These are phyloP conservation scores for Huntiella decipiens DNA, from an alignment of 2,329 filamentous ascomycete genomes.

Conservation along the genomic window DNA sequence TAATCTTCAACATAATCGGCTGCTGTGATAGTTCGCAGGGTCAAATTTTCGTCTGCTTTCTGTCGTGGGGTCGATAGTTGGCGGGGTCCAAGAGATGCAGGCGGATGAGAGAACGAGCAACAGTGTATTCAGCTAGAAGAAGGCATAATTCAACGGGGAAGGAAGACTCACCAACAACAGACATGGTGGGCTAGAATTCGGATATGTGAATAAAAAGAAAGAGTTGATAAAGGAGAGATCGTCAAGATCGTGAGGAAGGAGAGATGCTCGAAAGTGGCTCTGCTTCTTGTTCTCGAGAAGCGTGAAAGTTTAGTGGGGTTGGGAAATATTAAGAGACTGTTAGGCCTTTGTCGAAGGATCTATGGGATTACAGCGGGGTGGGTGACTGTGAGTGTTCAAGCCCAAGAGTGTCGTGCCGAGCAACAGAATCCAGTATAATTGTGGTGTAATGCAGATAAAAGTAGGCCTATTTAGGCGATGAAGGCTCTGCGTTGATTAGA, in stretches of 20 bases:
- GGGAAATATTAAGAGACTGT: slow-evolving; percentile 7
- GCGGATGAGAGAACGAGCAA: no score
- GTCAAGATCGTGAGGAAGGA: slow-evolving; percentile 4
- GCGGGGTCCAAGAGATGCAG: no score
- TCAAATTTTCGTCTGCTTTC: neutral
- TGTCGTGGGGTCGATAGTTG: no score
- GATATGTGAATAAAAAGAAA: slow-evolving; percentile 3
- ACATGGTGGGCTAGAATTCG: slow-evolving; percentile 10
- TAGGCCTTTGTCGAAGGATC: slow-evolving; percentile 9
- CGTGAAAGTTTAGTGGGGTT: slow-evolving; percentile 6
- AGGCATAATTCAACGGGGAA: neutral
- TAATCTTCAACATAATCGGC: no score
- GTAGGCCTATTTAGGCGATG: no score
- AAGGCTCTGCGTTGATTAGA: no score
- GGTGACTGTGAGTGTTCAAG: no score
- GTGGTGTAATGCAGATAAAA: no score
- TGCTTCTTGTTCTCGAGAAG: slow-evolving; percentile 2
- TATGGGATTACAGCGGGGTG: slow-evolving; percentile 7
- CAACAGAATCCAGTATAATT: no score
- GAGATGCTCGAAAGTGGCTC: slow-evolving; percentile 8
- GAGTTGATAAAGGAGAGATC: slow-evolving; percentile 1
- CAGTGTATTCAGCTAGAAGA: no score
- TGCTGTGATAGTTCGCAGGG: neutral
- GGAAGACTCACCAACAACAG: slow-evolving; percentile 10
- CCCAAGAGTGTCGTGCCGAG: no score